Conservation (phyloP, 208 protist genomes). For the Perkinsela sp. region DNA sequence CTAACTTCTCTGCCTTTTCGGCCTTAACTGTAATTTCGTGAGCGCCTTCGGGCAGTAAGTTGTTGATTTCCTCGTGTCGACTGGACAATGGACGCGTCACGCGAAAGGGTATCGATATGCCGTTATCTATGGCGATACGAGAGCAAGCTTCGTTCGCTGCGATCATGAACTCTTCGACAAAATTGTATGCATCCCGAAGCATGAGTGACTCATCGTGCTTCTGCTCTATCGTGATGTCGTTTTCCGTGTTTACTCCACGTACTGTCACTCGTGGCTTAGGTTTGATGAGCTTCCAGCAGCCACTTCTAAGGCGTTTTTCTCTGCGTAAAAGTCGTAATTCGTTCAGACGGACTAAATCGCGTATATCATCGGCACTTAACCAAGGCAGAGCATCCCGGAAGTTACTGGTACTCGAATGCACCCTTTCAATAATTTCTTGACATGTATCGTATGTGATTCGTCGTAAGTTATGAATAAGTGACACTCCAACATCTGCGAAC, state of each 20-base stretch:
- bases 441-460: constrained; percentile 56
- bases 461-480: constrained; percentile 30
- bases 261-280: not conserved
- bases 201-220: constrained; percentile 39
- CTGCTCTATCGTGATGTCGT: constrained; percentile 10
- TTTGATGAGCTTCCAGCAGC: constrained; percentile 12
- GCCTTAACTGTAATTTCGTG: constrained; percentile 16
- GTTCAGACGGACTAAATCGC: constrained; percentile 21
- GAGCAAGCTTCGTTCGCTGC: constrained; percentile 64
- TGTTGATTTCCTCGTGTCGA: constrained; percentile 28
- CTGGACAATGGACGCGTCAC: constrained; percentile 32
- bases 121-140: constrained; percentile 32
- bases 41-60: constrained; percentile 13
- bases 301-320: constrained; percentile 14
- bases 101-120: constrained; percentile 32
- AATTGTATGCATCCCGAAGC: constrained; percentile 24
- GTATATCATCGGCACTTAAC: constrained; percentile 5
- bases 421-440: constrained; percentile 17
- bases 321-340: constrained; percentile 20
- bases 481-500: constrained; percentile 30
- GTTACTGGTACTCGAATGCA: not conserved
- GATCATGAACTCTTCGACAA: constrained; percentile 63
- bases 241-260: constrained; percentile 1
- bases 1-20: constrained; percentile 18
- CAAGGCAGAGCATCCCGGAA: not conserved